Evolutionary conservation across 2,329 filamentous ascomycete species (phyloP), one percentile per base, ranked within the genome.

Genomic region (Plenodomus lindquistii): DNA sequence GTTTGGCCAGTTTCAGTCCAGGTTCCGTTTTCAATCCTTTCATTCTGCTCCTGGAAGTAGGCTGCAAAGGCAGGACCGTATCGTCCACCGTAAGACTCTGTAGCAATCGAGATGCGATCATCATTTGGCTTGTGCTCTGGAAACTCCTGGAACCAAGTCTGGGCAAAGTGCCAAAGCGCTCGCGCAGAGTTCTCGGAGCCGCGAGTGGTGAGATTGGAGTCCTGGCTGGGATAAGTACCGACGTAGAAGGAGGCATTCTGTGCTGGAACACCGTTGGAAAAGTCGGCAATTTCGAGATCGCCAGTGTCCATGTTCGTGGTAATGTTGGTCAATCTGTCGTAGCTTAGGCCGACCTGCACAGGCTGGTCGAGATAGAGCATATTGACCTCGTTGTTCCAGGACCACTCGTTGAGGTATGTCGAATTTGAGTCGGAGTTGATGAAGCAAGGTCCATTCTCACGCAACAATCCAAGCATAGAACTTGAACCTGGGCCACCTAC

Each of bases 281-380:
- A 72, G 40, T 73, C 62, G 2, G 57, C 57, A 2, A 67, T 44
- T 43, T 65, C 44, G 11, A 62, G 52, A 43, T 50, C 46, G 2
- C 54, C 59, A 1, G 51, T 60, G 59, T 55, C 49, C n/a, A 59
- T 44, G 21, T 73, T 66, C 16, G 55, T 60, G 3, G 73, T 75
- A 24, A 73, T 63, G 39, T 76, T 52, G 11, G 48, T 46, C 11
- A 49, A 31, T 15, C 39, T 49, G 11, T 52, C 50, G 11, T 45
- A 84, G 36, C 77, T 81, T 56, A 83, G 78, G 0, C 83, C 82
- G 8, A 81, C 78, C 51, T 83, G 78, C 3, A 75, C 77, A 0
- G 81, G 86, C 69, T 87, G 83, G 54, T 88, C 84, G 43, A 88
- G 78, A 65, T 84, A 88, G 8, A 88, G 77, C 68, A 77, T 73